phyloP scores from a whole-genome alignment of 805 yeast species.

The Candida montana region DNA sequence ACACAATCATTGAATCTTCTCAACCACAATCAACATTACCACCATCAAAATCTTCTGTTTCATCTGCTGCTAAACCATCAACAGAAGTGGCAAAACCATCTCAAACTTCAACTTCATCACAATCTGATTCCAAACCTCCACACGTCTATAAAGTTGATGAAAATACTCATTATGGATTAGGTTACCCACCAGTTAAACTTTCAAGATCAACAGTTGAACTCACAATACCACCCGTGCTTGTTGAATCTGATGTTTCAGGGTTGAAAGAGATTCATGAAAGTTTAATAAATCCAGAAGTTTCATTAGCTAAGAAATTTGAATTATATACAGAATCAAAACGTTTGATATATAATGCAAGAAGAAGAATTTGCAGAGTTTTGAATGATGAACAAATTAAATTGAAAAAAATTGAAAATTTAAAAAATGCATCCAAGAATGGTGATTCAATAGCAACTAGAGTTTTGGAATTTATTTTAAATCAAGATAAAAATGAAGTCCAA shows the following conservation, averaged over 20 bases:
- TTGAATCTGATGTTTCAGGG: slow-evolving; percentile 10
- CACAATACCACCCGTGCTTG: slow-evolving; percentile 1
- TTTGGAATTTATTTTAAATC: not conserved
- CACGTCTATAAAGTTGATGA: not conserved
- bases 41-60: too few relatives aligned
- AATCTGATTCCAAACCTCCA: not conserved
- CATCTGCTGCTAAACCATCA: too few relatives aligned
- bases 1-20: not conserved
- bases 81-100: too few relatives aligned
- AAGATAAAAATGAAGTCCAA: too few relatives aligned
- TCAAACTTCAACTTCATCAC: too few relatives aligned
- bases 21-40: not conserved
- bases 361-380: slow-evolving; percentile 5
- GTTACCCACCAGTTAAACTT: slow-evolving; percentile 3
- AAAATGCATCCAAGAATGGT: not conserved
- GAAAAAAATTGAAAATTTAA: not conserved
- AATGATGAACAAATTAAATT: not conserved
- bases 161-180: not conserved
- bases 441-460: not conserved
- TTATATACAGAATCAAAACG: slow-evolving; percentile 5
- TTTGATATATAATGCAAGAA: slow-evolving; percentile 8
- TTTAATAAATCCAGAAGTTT: not conserved
- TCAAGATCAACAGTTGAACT: not conserved
- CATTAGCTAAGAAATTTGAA: slow-evolving; percentile 1
- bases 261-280: slow-evolving; percentile 2